phyloP scores from a whole-genome alignment of 2,329 filamentous ascomycete genomes.

The Pseudogymnoascus sp. region DNA sequence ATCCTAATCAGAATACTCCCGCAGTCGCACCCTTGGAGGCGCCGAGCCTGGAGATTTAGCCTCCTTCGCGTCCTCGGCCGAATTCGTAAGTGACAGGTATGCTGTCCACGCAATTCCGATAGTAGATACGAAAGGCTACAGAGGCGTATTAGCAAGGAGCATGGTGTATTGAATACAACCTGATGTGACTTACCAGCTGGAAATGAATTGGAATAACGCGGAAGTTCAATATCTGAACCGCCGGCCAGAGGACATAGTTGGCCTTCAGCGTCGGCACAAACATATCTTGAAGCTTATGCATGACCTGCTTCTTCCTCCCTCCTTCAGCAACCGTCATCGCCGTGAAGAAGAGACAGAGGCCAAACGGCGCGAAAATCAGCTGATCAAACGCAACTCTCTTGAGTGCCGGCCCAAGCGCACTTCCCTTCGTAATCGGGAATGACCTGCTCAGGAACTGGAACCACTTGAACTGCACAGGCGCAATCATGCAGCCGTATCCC shows the following conservation, averaged over 20 bases:
- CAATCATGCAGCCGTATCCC: conserved; percentile 95
- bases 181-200: conserved; percentile 68
- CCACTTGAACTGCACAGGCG: conserved; percentile 92
- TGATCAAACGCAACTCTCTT: conserved; percentile 92
- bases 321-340: conserved; percentile 96
- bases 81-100: conserved; percentile 87
- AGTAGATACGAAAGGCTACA: conserved; percentile 87
- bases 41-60: neutral
- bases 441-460: conserved; percentile 74
- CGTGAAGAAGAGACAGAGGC: conserved; percentile 73
- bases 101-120: conserved; percentile 97
- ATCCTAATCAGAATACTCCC: neutral
- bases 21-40: neutral
- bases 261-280: conserved; percentile 91
- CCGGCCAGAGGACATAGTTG: conserved; percentile 91
- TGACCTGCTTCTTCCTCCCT: conserved; percentile 71
- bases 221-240: conserved; percentile 96
- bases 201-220: conserved; percentile 90
- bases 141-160: conserved; percentile 15
- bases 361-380: conserved; percentile 83
- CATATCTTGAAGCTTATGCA: conserved; percentile 83
- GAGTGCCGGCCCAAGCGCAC: conserved; percentile 67
- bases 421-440: conserved; percentile 78
- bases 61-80: conserved; percentile 50
- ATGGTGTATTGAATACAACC: neutral